Evolutionary conservation across 768 basidiomycete species (phyloP).

Genomic region (Gyrodon lividus): DNA sequence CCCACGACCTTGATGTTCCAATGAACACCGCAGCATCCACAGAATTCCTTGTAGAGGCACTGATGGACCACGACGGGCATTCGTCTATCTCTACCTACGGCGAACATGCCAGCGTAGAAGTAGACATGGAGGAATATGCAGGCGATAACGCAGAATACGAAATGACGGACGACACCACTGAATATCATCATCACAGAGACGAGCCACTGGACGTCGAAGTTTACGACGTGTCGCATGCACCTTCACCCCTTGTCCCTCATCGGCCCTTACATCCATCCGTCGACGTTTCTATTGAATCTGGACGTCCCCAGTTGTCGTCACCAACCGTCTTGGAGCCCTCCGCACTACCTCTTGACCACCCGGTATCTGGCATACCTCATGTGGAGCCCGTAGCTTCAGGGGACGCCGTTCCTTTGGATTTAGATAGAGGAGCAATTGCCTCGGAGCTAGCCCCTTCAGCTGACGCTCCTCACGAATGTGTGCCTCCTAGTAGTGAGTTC

Average conservation of each 20-base stretch:
- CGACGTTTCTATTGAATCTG: conserved; percentile 19
- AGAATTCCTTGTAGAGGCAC: conserved; percentile 51
- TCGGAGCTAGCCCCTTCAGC: conserved; percentile 6
- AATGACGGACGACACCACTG: conserved; percentile 35
- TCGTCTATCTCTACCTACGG: conserved; percentile 23
- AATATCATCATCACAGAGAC: conserved; percentile 21
- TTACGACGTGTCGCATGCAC: conserved; percentile 36
- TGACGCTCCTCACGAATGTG: conserved; percentile 6
- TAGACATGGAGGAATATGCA: conserved; percentile 63
- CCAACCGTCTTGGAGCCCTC: conserved; percentile 6
- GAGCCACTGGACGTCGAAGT: conserved; percentile 42
- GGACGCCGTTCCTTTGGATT: conserved; percentile 4
- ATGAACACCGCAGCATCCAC: conserved; percentile 48
- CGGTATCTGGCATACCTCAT: conserved; percentile 13
- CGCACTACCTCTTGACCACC: conserved; percentile 16
- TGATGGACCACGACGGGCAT: conserved; percentile 59
- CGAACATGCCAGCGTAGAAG: conserved; percentile 49
- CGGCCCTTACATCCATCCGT: conserved; percentile 14
- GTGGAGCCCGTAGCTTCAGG: conserved; percentile 13
- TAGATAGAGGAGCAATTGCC: background rate
- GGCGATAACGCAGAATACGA: conserved; percentile 51
- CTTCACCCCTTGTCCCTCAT: conserved; percentile 26
- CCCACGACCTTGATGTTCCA: conserved; percentile 54
- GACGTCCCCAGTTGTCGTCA: conserved; percentile 2
- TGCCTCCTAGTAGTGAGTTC: conserved; percentile 20